phyloP scores from a whole-genome alignment of 257 asterid genomes.

The Lycium barbarum region DNA sequence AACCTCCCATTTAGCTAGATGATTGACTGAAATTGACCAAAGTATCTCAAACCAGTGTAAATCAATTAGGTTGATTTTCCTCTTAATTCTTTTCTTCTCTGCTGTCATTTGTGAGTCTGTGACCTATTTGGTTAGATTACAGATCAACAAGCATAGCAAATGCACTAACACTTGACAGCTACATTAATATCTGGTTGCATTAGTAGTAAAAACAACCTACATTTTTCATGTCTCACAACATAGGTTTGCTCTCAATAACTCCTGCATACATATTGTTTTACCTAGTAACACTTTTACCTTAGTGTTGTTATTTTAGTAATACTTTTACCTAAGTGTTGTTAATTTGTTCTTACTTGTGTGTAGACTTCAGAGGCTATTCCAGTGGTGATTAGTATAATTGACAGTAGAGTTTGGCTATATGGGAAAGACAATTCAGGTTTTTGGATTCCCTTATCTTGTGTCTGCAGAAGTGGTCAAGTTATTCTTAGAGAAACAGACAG shows the following conservation, averaged over 20 bases:
- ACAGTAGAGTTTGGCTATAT: background rate
- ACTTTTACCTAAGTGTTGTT: background rate
- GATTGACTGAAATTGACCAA: background rate
- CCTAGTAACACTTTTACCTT: background rate
- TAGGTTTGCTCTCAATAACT: background rate
- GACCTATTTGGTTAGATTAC: background rate
- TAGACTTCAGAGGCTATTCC: background rate
- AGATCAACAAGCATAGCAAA: background rate
- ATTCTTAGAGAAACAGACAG: slow-evolving; percentile 43
- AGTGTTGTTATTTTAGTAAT: too few relatives aligned
- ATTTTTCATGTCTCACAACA: background rate
- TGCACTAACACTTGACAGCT: background rate
- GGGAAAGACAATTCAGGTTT: slow-evolving; percentile 46
- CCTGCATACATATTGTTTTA: background rate
- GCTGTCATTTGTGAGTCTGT: background rate
- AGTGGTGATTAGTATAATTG: too few relatives aligned
- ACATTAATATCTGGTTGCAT: background rate
- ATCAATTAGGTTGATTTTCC: background rate
- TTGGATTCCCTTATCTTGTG: slow-evolving; percentile 52
- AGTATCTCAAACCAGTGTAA: too few relatives aligned
- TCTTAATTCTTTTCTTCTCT: background rate
- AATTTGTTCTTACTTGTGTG: background rate
- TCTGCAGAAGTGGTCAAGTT: slow-evolving; percentile 42
- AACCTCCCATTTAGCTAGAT: background rate
- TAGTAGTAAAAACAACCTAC: background rate